Conservation (phyloP, 208 protist genomes). For the Borovskyia barvae region DNA sequence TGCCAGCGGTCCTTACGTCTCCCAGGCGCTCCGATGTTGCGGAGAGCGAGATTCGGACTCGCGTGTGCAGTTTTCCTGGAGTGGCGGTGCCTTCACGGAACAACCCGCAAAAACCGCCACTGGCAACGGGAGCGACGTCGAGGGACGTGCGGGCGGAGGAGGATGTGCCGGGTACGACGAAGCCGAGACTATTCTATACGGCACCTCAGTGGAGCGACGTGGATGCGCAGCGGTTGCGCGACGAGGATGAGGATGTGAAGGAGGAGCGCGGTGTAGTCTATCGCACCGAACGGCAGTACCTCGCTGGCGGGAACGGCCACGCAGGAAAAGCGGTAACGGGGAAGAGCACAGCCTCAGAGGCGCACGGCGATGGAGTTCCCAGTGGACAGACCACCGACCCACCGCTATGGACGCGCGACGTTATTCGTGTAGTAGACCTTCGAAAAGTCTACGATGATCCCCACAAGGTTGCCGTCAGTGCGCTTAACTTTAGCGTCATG, state of each 20-base stretch:
- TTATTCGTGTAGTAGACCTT: constrained; percentile 42
- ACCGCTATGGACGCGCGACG: constrained; percentile 2
- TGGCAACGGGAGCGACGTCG: background rate
- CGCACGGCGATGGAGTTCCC: constrained; percentile 6
- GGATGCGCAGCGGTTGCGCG: constrained; percentile 5
- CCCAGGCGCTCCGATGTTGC: no score
- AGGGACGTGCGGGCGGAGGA: background rate
- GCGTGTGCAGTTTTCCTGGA: no score
- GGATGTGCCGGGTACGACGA: background rate
- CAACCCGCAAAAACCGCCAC: background rate
- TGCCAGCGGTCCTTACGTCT: no score
- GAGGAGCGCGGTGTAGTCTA: constrained; percentile 44
- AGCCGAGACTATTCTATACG: constrained; percentile 14
- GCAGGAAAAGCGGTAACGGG: background rate
- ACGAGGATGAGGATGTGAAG: constrained; percentile 56
- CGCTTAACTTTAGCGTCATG: constrained; percentile 62
- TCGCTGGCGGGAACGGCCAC: background rate
- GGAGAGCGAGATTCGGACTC: no score
- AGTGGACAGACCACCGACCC: background rate
- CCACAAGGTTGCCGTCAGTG: constrained; percentile 51
- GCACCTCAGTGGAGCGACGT: constrained; percentile 3
- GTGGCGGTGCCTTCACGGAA: no score
- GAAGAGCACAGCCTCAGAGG: background rate
- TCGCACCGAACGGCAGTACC: constrained; percentile 11
- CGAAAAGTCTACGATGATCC: constrained; percentile 28